Evolutionary conservation across 306 rosid genomes (phyloP), one percentile per base, ranked within the genome.

Genomic region (Styphnolobium japonicum): DNA sequence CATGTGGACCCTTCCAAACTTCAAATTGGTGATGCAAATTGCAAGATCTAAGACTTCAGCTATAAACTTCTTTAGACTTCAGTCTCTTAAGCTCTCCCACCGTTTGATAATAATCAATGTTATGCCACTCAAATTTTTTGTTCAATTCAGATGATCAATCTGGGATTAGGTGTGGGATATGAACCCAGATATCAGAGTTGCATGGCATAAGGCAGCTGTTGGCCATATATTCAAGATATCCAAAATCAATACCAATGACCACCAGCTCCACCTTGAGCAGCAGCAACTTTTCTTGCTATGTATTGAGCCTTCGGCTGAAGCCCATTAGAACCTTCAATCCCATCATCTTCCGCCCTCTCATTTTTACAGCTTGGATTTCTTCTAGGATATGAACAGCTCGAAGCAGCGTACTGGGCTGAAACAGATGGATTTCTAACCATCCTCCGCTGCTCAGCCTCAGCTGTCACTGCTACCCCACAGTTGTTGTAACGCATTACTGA

Each of bases 371-470:
- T 71, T 0, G 92, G 88, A 76, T 92, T 95, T 89, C 97, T 91
- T 89, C 94, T 78, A 6, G 98, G 96, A 90, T 91, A 94, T 4
- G 97, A 82, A 63, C 84, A 79, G 70, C 85, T 90, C 4, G 93
- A 55, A 31, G 88, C 84, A 27, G 92, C 82, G 25, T 91, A 90
- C 73, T 87, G 98, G 60, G 86, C 67, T 2, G 94, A 76, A 68
- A 85, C 85, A 25, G 92, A 49, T 27, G 97, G 88, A 62, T 90
- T 93, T 83, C 90, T 90, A 11, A 76, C 78, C 77, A 87, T 78
- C 82, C 92, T 89, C 64, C 93, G 82, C 76, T 96, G 99, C 37
- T 93, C 99, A 16, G 88, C 84, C 84, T 96, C 99, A 2, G 92
- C 80, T 4, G 90, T 83, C 42, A 88, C 87, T 43, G 88, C 92